phyloP scores from a whole-genome alignment of 805 yeast genomes.

The Sugiyamaella mastotermitis region DNA sequence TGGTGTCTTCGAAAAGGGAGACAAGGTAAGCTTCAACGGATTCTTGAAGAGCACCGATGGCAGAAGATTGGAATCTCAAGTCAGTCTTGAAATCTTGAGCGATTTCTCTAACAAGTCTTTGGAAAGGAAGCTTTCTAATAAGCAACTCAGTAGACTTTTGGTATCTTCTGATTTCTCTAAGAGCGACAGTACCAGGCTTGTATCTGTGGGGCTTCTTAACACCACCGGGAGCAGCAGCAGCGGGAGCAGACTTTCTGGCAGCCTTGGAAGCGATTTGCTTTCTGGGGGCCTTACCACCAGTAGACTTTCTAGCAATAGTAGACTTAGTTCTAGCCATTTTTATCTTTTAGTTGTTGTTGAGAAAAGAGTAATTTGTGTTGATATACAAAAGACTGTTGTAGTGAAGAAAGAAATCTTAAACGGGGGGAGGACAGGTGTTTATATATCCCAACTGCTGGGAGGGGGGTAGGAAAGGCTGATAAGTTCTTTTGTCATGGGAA shows the following conservation, averaged over 20 bases:
- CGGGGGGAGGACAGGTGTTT: too few species aligned
- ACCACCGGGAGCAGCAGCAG: slow-evolving; percentile 62
- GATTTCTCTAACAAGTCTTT: slow-evolving; percentile 83
- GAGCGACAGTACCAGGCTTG: slow-evolving; percentile 93
- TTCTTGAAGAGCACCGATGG: slow-evolving; percentile 87
- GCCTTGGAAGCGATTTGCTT: slow-evolving; percentile 87
- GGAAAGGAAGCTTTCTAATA: slow-evolving; percentile 87
- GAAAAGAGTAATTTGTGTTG: slow-evolving; percentile 4
- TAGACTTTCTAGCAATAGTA: slow-evolving; percentile 72
- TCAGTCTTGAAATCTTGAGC: slow-evolving; percentile 85
- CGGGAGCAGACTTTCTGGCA: slow-evolving; percentile 82
- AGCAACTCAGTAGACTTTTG: slow-evolving; percentile 83
- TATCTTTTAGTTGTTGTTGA: slow-evolving; percentile 2
- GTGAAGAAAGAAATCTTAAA: slow-evolving; percentile 7
- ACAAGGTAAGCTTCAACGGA: slow-evolving; percentile 86
- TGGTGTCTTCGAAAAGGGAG: slow-evolving; percentile 81
- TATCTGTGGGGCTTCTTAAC: slow-evolving; percentile 91
- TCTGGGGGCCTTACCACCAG: slow-evolving; percentile 93
- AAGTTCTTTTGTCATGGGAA: too few species aligned
- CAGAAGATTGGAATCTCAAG: slow-evolving; percentile 83
- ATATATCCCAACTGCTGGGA: too few species aligned
- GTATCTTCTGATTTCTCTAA: slow-evolving; percentile 88
- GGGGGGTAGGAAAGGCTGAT: too few species aligned
- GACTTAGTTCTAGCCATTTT: slow-evolving; percentile 83
- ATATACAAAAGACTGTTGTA: slow-evolving; percentile 1